Conservation (phyloP, 1,284 basidiomycete species). For the Malassezia japonica region DNA sequence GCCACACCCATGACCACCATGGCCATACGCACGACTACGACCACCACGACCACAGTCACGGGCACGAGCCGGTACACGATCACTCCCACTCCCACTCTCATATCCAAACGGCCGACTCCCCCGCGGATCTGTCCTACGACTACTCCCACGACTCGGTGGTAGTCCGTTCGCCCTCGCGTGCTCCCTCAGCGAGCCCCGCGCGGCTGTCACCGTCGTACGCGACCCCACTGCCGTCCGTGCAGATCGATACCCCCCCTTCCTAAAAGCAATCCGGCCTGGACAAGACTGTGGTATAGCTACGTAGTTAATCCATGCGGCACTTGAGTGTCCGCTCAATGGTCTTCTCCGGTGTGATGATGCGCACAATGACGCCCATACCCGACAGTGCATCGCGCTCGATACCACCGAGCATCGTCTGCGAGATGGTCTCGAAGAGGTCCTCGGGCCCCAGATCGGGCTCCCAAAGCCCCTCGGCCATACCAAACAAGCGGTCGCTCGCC, state of each 20-base stretch:
- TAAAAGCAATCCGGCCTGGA: too few relatives aligned
- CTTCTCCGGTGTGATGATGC: slow-evolving; percentile 59
- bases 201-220: too few relatives aligned
- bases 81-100: too few relatives aligned
- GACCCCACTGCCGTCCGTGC: too few relatives aligned
- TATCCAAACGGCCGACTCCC: too few relatives aligned
- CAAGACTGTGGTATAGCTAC: slow-evolving; percentile 1
- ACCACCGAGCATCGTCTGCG: slow-evolving; percentile 87
- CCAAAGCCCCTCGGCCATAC: slow-evolving; percentile 97
- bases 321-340: slow-evolving; percentile 43
- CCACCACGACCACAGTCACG: too few relatives aligned
- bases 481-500: slow-evolving; percentile 80
- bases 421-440: slow-evolving; percentile 96
- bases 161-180: too few relatives aligned
- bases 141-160: too few relatives aligned
- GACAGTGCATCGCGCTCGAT: slow-evolving; percentile 93
- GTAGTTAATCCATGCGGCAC: slow-evolving; percentile 22
- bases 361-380: slow-evolving; percentile 91
- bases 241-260: too few relatives aligned
- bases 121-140: too few relatives aligned
- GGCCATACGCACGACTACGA: background rate
- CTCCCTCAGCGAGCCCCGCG: too few relatives aligned
- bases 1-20: background rate
- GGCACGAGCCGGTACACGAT: too few relatives aligned
- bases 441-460: slow-evolving; percentile 92